These are phyloP conservation scores for Diplodia seriata DNA, from an alignment of 2,329 filamentous ascomycete genomes.

Conservation along the genomic window DNA sequence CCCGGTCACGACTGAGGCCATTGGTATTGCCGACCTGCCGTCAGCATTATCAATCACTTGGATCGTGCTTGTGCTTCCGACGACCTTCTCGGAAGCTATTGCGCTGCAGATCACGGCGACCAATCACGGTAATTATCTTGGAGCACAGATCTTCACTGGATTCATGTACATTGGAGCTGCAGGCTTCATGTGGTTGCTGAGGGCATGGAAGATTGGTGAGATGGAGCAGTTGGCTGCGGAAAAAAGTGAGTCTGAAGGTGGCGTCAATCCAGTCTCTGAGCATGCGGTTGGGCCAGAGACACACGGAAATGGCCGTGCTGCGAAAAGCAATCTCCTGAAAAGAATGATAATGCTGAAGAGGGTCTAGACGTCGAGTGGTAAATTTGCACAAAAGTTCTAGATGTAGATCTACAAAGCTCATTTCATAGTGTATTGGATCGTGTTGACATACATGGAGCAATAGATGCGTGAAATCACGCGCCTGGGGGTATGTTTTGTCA, in stretches of 20 bases:
- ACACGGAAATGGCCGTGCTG: background rate
- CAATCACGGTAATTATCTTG: constrained; percentile 60
- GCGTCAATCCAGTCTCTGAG: constrained; percentile 38
- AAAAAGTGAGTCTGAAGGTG: constrained; percentile 38
- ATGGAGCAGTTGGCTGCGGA: constrained; percentile 52
- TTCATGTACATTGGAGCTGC: constrained; percentile 68
- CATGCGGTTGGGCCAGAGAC: background rate
- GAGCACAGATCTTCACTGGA: constrained; percentile 66
- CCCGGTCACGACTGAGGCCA: constrained; percentile 75
- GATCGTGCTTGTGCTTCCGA: constrained; percentile 73
- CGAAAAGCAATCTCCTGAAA: constrained; percentile 20
- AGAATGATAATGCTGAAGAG: constrained; percentile 24
- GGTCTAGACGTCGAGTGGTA: background rate
- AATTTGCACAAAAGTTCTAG: background rate
- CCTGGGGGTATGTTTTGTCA: background rate
- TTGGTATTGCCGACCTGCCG: constrained; percentile 72
- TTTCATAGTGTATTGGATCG: background rate
- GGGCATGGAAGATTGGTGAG: constrained; percentile 67
- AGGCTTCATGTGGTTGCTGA: constrained; percentile 59
- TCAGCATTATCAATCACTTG: constrained; percentile 74
- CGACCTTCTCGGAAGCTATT: constrained; percentile 67
- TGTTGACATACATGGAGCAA: background rate
- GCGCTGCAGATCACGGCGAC: constrained; percentile 60
- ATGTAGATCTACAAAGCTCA: background rate
- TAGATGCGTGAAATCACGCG: background rate